A percentile compares a stretch with the other conserved stretches of the same genome.
Conservation (phyloP, 495 filamentous ascomycete genomes). For the Parachaetomium inaequale region DNA sequence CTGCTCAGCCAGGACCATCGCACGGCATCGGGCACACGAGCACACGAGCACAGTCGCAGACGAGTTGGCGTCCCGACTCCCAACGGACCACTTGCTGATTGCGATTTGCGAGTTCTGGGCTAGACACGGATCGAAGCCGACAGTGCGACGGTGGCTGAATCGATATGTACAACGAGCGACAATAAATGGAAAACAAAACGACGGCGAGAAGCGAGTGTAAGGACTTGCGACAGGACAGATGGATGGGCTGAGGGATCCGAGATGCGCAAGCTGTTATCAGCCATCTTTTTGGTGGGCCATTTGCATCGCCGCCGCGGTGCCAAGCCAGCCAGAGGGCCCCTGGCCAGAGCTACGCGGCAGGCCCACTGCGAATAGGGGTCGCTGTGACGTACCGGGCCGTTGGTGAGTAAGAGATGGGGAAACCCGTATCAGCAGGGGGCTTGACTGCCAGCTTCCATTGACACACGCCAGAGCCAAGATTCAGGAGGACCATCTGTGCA, state of each 20-base stretch:
- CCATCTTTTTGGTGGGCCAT: neutral
- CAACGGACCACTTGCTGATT: neutral
- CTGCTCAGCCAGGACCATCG: conserved; percentile 3
- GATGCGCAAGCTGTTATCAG: conserved; percentile 5
- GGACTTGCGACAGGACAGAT: neutral
- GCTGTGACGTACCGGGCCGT: neutral
- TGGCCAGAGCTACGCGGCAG: neutral
- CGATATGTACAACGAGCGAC: conserved; percentile 2
- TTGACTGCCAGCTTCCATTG: neutral
- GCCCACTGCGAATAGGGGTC: conserved; percentile 1
- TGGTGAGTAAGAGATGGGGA: neutral
- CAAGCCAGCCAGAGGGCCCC: neutral
- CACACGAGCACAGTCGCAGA: neutral
- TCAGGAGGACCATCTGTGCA: too few relatives aligned
- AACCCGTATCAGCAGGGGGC: neutral
- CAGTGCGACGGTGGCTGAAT: neutral
- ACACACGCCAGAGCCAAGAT: too few relatives aligned
- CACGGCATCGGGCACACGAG: neutral
- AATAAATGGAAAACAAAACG: neutral
- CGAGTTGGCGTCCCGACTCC: neutral
- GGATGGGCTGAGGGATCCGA: neutral
- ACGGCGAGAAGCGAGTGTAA: neutral
- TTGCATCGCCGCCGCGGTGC: neutral
- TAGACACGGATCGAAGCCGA: neutral
- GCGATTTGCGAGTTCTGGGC: neutral